Conservation (phyloP, 1,284 basidiomycete species). For the Pholiota adiposa region DNA sequence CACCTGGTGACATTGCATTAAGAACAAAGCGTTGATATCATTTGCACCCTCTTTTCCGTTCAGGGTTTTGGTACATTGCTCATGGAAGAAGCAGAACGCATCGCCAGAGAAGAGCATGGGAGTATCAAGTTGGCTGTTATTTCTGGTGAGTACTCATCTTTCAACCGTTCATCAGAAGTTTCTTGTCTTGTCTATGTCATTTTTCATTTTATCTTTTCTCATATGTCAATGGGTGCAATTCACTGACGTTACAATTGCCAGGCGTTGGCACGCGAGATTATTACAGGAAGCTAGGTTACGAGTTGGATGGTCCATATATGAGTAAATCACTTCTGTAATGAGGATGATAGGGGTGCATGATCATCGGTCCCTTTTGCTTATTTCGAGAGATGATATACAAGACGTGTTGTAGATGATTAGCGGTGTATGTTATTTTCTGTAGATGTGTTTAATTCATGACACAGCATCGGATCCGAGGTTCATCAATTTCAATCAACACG, state of each 20-base stretch:
- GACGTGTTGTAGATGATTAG: constrained; percentile 7
- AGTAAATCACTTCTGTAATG: constrained; percentile 70
- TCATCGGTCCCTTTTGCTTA: background rate
- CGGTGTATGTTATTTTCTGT: constrained; percentile 4
- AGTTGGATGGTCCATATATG: constrained; percentile 97
- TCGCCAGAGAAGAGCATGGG: constrained; percentile 97
- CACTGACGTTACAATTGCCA: constrained; percentile 28
- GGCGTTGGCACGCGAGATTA: constrained; percentile 95
- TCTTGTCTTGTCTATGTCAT: background rate
- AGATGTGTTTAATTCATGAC: background rate
- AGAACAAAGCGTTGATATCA: background rate
- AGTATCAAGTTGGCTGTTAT: constrained; percentile 96
- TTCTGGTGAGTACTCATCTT: constrained; percentile 64
- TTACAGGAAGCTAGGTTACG: constrained; percentile 91
- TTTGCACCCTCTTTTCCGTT: constrained; percentile 10
- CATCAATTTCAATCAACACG: background rate
- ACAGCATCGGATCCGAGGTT: no score
- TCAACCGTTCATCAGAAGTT: background rate
- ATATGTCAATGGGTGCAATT: background rate
- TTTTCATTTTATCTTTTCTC: background rate
- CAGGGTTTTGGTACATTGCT: constrained; percentile 95
- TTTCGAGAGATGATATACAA: background rate
- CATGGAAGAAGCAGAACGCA: constrained; percentile 99
- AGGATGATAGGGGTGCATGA: constrained; percentile 7
- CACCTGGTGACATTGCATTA: background rate